A percentile compares a stretch with the other conserved stretches of the same genome.
Evolutionary conservation across 805 yeast species (phyloP).

Genomic region (Ogataea wickerhamii): DNA sequence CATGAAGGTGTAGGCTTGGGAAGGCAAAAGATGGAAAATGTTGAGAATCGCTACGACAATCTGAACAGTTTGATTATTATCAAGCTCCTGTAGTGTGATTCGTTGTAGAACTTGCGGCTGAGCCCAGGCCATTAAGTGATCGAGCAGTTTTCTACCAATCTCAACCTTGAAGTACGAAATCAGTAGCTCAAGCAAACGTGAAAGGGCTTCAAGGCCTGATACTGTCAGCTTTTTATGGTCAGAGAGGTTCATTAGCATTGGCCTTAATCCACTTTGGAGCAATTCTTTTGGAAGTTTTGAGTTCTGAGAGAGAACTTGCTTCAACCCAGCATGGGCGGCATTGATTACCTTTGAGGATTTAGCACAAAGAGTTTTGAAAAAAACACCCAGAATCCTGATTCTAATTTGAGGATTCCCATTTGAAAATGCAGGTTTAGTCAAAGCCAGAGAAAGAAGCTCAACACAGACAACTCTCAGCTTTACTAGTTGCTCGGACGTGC

Average conservation of each 20-base stretch:
- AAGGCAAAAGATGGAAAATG: conserved; percentile 86
- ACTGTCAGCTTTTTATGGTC: conserved; percentile 90
- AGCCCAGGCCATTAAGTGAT: conserved; percentile 95
- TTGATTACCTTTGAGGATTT: conserved; percentile 82
- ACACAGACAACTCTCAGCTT: conserved; percentile 90
- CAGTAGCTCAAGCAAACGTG: conserved; percentile 76
- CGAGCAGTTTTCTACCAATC: conserved; percentile 87
- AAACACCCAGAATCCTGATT: conserved; percentile 84
- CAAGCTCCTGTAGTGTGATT: conserved; percentile 75
- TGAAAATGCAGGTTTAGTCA: conserved; percentile 80
- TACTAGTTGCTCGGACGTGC: conserved; percentile 83
- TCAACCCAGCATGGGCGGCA: conserved; percentile 88
- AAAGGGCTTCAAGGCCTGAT: conserved; percentile 86
- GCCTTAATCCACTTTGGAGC: conserved; percentile 91
- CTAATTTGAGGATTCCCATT: conserved; percentile 63
- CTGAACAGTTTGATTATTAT: conserved; percentile 75
- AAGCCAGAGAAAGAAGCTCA: conserved; percentile 72
- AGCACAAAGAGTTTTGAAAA: conserved; percentile 88
- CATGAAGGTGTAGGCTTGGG: conserved; percentile 88
- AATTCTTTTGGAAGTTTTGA: conserved; percentile 90
- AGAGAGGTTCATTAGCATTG: conserved; percentile 91
- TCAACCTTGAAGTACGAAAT: conserved; percentile 95
- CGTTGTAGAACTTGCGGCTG: conserved; percentile 73
- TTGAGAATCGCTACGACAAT: conserved; percentile 87
- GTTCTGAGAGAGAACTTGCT: conserved; percentile 77